These are phyloP conservation scores for Alternaria ethzedia DNA, from an alignment of 2,329 filamentous ascomycete species.

Conservation along the genomic window DNA sequence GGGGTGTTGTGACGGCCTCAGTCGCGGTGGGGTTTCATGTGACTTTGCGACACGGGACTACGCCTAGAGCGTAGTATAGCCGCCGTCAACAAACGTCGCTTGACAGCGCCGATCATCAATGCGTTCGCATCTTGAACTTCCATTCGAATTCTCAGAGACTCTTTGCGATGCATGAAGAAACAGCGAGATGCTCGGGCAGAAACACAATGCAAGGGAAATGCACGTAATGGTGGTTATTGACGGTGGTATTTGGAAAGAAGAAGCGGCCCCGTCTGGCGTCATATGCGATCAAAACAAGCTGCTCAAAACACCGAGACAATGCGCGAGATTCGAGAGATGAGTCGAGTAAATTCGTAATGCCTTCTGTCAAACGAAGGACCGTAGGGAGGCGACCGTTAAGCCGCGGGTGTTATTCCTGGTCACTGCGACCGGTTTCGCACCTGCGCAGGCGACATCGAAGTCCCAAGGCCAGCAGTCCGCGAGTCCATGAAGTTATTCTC, in stretches of 20 bases:
- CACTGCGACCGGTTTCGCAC: not conserved
- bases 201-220: constrained; percentile 37
- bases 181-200: constrained; percentile 23
- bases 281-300: constrained; percentile 34
- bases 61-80: constrained; percentile 23
- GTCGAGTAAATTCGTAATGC: constrained; percentile 41
- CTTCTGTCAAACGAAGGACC: constrained; percentile 15
- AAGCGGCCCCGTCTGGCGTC: constrained; percentile 29
- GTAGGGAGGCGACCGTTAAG: not conserved
- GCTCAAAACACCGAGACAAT: constrained; percentile 27
- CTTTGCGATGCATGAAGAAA: constrained; percentile 21
- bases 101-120: constrained; percentile 32
- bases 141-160: constrained; percentile 11
- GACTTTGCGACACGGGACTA: constrained; percentile 32
- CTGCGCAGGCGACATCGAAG: not conserved
- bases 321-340: constrained; percentile 28
- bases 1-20: constrained; percentile 31
- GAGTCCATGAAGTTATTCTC: constrained; percentile 3
- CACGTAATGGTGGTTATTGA: constrained; percentile 17
- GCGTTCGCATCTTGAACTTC: constrained; percentile 28
- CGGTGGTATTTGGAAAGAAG: constrained; percentile 38
- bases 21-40: constrained; percentile 46
- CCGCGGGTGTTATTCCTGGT: constrained; percentile 1
- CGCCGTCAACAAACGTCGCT: constrained; percentile 19
- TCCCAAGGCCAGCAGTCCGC: not conserved